These are phyloP conservation scores for Psilocybe sp. DNA, from an alignment of 768 basidiomycete species.

Conservation along the genomic window DNA sequence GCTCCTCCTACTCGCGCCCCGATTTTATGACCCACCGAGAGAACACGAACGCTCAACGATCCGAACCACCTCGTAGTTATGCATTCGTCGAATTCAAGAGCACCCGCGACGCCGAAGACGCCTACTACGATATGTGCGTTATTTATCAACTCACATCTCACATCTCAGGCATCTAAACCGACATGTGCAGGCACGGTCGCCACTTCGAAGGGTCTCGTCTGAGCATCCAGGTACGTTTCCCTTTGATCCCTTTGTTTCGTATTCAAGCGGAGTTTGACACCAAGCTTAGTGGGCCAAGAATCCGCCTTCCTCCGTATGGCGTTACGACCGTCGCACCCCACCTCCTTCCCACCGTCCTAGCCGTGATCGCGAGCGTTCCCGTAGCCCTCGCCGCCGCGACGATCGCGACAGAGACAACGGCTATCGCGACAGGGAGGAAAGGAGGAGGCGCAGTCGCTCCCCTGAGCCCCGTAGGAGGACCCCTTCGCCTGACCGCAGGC, in stretches of 20 bases:
- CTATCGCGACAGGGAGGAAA: constrained; percentile 22
- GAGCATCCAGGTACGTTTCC: constrained; percentile 29
- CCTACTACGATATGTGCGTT: constrained; percentile 36
- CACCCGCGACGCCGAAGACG: constrained; percentile 35
- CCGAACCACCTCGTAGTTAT: constrained; percentile 30
- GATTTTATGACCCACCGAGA: constrained; percentile 16
- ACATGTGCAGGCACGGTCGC: constrained; percentile 29
- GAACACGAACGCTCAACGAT: constrained; percentile 32
- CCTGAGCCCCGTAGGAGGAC: constrained; percentile 20
- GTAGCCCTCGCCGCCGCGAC: constrained; percentile 24
- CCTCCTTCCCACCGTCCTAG: constrained; percentile 17
- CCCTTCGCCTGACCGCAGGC: constrained; percentile 16
- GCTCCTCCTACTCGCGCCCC: constrained; percentile 11
- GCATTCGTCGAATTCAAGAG: constrained; percentile 37
- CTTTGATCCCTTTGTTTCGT: background rate
- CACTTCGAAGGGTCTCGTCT: constrained; percentile 35
- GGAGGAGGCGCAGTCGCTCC: constrained; percentile 19
- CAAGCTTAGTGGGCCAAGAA: constrained; percentile 35
- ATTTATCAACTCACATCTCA: background rate
- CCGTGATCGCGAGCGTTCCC: constrained; percentile 27
- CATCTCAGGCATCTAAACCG: background rate
- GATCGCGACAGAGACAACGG: constrained; percentile 24
- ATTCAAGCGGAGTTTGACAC: background rate
- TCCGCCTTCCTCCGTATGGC: constrained; percentile 36
- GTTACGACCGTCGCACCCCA: constrained; percentile 29